Base-by-base conservation (phyloP, 1,139 yeast species). In the Pneumocystis murina region DNA sequence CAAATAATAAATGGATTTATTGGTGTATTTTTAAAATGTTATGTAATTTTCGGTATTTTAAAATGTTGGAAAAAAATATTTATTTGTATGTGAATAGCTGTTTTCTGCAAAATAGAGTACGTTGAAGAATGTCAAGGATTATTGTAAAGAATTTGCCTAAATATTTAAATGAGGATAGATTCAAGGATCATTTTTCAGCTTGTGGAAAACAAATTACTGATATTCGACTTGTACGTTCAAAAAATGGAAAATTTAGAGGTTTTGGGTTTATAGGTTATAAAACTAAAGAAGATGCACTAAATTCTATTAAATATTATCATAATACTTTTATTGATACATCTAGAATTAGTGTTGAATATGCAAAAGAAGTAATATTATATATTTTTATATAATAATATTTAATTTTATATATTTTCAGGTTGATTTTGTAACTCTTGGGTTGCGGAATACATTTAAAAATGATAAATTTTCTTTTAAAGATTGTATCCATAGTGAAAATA, bases 141-240 rank as follows among this genome's bases (percentile, higher is more conserved):
- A 92, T 92, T 70, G 96, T 94, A n/a, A 94, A 89, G 74, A 95
- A 95, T 60, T 79, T 92, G 65, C 98, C 99, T 33, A 78, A 79
- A 68, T 87, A 87, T 72, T 81, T 84, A 67, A 83, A 85, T 0
- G 97, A 92, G 72, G 90, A 83, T 1, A 84, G 86, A 68, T 77
- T 92, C 66, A 79, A 80, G 67, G 81, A 80, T 36, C 92, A 86
- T 72, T 92, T 92, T 72, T 78, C 82, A 68, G 78, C 84, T 68
- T 83, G 83, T 35, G 55, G 55, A 24, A 24, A 48, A 48, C 73
- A 74, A 30, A 88, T 90, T 38, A 88, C 97, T 0, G 98, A 92
- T 79, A 92, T 88, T 60, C 89, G 87, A 73, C 78, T 92, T 61
- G 82, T 90, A 82, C 85, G 82, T 69, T 86, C 85, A 68, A 80